These are phyloP conservation scores for Saccharomycopsis sp. DNA, from an alignment of 805 yeast species.

Conservation along the genomic window DNA sequence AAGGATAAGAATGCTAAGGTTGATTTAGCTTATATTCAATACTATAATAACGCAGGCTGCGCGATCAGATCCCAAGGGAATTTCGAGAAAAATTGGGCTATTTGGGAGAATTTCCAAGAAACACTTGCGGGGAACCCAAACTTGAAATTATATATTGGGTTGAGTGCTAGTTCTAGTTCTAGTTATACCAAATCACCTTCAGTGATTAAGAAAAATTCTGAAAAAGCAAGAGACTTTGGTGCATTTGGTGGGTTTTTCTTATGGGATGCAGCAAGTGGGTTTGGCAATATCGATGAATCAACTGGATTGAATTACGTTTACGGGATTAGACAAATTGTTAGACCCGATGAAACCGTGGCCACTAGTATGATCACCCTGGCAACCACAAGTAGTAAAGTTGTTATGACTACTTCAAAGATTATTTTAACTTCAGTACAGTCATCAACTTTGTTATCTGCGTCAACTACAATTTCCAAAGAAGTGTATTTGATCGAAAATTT, in stretches of 20 bases:
- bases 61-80: slow-evolving; percentile 3
- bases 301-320: slow-evolving; percentile 18
- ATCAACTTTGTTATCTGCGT: neutral
- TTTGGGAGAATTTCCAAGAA: slow-evolving; percentile 44
- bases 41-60: slow-evolving; percentile 46
- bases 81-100: slow-evolving; percentile 33
- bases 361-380: slow-evolving; percentile 8
- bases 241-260: slow-evolving; percentile 19
- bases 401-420: slow-evolving; percentile 3
- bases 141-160: slow-evolving; percentile 50
- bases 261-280: slow-evolving; percentile 20
- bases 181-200: slow-evolving; percentile 45
- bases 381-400: slow-evolving; percentile 1
- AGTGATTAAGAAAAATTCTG: slow-evolving; percentile 7
- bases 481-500: neutral
- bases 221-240: slow-evolving; percentile 6
- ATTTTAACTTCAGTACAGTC: neutral
- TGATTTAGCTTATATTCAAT: slow-evolving; percentile 58
- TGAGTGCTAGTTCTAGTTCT: slow-evolving; percentile 47
- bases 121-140: slow-evolving; percentile 40
- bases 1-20: slow-evolving; percentile 33
- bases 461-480: neutral
- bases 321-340: slow-evolving; percentile 17
- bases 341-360: slow-evolving; percentile 8
- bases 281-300: slow-evolving; percentile 11